Percentiles rank a stretch among this genome's conserved stretches.
These are phyloP conservation scores for Aplosporella prunicola DNA, from an alignment of 2,329 filamentous ascomycete genomes.

Conservation along the genomic window DNA sequence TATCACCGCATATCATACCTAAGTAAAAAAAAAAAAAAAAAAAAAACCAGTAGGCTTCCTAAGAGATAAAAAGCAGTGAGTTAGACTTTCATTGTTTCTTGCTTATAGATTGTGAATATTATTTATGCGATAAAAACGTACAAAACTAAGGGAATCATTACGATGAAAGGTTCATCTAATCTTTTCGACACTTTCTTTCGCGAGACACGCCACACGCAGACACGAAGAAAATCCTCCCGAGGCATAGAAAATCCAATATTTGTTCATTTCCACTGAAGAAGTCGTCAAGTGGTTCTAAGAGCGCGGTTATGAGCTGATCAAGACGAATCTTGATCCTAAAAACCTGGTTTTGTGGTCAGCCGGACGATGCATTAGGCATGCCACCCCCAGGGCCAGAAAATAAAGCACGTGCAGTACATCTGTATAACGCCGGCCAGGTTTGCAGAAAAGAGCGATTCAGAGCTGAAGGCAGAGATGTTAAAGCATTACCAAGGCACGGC, in stretches of 20 bases:
- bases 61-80: too few species aligned
- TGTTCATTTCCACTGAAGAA: conserved; percentile 35
- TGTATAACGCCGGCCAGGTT: conserved; percentile 8
- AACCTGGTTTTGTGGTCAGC: conserved; percentile 39
- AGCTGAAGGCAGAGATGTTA: conserved; percentile 15
- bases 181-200: conserved; percentile 15
- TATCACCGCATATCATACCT: too few species aligned
- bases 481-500: conserved; percentile 2
- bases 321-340: conserved; percentile 33
- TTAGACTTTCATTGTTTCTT: too few species aligned
- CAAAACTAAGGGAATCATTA: conserved; percentile 37
- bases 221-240: conserved; percentile 19
- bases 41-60: too few species aligned
- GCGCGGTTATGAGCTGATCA: conserved; percentile 30
- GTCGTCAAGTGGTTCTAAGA: conserved; percentile 36
- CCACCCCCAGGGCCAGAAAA: conserved; percentile 26
- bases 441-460: conserved; percentile 11
- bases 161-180: conserved; percentile 34
- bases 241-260: conserved; percentile 24
- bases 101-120: too few species aligned
- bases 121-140: too few species aligned
- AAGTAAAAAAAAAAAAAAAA: too few species aligned
- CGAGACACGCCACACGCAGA: conserved; percentile 24
- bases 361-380: conserved; percentile 36
- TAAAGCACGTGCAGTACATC: conserved; percentile 7